Evolutionary conservation across 75 land plant genomes (phyloP).

Genomic region (Larix kaempferi): DNA sequence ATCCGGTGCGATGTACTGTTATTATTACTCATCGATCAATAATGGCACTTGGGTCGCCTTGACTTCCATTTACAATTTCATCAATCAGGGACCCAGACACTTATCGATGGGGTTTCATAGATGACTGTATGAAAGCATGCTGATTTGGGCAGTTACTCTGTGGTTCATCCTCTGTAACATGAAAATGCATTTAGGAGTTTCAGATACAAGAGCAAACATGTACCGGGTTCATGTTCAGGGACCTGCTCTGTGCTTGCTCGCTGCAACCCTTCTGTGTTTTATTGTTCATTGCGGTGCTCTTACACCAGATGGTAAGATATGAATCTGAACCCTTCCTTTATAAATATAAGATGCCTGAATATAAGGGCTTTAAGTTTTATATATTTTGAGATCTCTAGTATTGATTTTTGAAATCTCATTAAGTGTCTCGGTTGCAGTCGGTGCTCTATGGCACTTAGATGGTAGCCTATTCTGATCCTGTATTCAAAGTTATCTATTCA

Average conservation of each 20-base stretch:
- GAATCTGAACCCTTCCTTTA: neutral
- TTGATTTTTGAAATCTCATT: neutral
- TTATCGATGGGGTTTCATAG: neutral
- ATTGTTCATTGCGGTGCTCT: neutral
- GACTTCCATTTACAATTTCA: neutral
- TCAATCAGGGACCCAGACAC: neutral
- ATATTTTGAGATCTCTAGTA: neutral
- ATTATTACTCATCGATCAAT: neutral
- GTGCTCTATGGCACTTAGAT: neutral
- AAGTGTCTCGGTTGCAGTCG: neutral
- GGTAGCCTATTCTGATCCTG: neutral
- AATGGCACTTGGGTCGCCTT: conserved; percentile 7
- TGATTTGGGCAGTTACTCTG: neutral
- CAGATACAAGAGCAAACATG: neutral
- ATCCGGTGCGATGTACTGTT: neutral
- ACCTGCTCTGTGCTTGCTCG: neutral
- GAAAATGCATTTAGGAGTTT: conserved; percentile 6
- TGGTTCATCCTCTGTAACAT: neutral
- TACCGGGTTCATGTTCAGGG: neutral
- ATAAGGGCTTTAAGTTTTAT: neutral
- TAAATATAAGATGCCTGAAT: neutral
- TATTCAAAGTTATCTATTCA: neutral
- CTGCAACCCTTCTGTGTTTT: neutral
- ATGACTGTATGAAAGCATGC: neutral
- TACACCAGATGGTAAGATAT: conserved; percentile 8